phyloP scores from a whole-genome alignment of 495 filamentous ascomycete genomes.

The Tuber microsphaerosporum region DNA sequence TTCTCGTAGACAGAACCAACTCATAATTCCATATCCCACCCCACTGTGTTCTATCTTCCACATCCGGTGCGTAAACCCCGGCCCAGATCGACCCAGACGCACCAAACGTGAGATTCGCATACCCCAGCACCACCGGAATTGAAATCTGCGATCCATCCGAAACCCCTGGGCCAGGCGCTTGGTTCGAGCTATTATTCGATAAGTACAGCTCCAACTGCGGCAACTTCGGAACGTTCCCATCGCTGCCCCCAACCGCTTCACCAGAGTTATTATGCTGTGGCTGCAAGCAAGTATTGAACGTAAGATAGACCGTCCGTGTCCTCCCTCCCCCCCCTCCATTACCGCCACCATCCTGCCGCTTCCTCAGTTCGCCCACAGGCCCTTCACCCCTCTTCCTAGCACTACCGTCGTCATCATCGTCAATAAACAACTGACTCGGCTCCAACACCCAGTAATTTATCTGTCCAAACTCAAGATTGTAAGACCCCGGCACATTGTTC shows the following conservation, averaged over 20 bases:
- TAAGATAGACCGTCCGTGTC: conserved; percentile 58
- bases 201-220: conserved; percentile 74
- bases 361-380: conserved; percentile 28
- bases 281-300: conserved; percentile 72
- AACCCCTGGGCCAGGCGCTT: conserved; percentile 57
- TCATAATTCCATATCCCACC: conserved; percentile 60
- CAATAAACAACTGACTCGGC: conserved; percentile 20
- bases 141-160: conserved; percentile 46
- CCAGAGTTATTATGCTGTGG: conserved; percentile 50
- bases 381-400: conserved; percentile 5
- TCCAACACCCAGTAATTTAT: conserved; percentile 34
- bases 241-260: conserved; percentile 36
- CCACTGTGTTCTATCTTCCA: conserved; percentile 43
- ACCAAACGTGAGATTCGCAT: conserved; percentile 51
- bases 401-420: not conserved
- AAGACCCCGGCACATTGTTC: conserved; percentile 28
- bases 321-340: conserved; percentile 7
- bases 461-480: conserved; percentile 33
- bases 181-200: conserved; percentile 58
- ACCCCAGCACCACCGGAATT: conserved; percentile 53
- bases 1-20: conserved; percentile 74
- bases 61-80: conserved; percentile 60
- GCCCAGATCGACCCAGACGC: conserved; percentile 62
- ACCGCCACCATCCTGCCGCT: conserved; percentile 27
- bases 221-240: conserved; percentile 36